These are phyloP conservation scores for Trametes cinnabarina DNA, from an alignment of 768 basidiomycete genomes.

Conservation along the genomic window DNA sequence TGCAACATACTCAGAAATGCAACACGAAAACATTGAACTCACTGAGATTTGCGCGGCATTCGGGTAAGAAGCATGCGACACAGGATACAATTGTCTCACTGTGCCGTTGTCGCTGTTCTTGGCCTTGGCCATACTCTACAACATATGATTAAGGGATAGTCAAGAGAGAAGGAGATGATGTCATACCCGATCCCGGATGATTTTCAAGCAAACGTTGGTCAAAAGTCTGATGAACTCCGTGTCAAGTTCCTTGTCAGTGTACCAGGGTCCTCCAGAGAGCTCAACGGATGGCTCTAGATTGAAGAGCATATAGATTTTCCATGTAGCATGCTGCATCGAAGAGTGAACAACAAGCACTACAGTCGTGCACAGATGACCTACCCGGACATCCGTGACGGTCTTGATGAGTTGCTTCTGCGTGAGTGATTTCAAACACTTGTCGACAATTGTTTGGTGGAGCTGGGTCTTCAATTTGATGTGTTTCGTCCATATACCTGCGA, in stretches of 20 bases:
- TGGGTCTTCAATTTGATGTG: constrained; percentile 86
- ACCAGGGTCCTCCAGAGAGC: constrained; percentile 96
- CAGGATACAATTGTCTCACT: constrained; percentile 44
- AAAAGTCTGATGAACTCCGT: constrained; percentile 86
- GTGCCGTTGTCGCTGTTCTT: constrained; percentile 31
- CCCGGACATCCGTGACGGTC: constrained; percentile 54
- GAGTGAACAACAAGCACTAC: neutral
- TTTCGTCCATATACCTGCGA: constrained; percentile 87
- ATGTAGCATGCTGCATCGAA: constrained; percentile 68
- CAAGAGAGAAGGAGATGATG: neutral
- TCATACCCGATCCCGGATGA: constrained; percentile 69
- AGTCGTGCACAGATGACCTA: neutral
- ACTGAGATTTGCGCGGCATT: constrained; percentile 70
- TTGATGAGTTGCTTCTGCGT: constrained; percentile 86
- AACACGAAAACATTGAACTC: neutral
- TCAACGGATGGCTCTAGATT: constrained; percentile 85
- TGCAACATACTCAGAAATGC: neutral
- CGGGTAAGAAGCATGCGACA: constrained; percentile 70
- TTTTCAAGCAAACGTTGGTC: constrained; percentile 70
- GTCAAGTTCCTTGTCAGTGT: constrained; percentile 93
- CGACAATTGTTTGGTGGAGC: constrained; percentile 84
- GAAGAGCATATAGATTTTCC: constrained; percentile 92
- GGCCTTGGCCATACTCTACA: constrained; percentile 69
- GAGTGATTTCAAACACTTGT: constrained; percentile 81
- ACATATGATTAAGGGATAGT: neutral